Evolutionary conservation across 2,329 filamentous ascomycete genomes (phyloP).

Genomic region (Stemphylium lycopersici): DNA sequence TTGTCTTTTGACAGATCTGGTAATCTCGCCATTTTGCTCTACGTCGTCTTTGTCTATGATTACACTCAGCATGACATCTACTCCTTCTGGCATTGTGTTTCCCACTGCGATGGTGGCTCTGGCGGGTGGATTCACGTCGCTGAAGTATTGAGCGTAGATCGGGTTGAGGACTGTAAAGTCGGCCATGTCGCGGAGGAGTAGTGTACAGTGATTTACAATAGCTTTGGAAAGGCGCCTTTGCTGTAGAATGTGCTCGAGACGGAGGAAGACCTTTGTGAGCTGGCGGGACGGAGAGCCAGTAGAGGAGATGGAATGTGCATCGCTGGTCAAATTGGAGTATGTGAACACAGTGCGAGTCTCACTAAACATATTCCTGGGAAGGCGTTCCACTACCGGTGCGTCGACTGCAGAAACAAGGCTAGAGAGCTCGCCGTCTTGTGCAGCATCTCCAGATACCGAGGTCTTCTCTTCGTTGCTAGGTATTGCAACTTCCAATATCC

Average conservation of each 20-base stretch:
- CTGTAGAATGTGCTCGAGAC: conserved; percentile 37
- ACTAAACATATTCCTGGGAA: conserved; percentile 21
- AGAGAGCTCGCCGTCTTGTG: conserved; percentile 3
- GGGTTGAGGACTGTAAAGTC: conserved; percentile 78
- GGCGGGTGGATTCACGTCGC: conserved; percentile 79
- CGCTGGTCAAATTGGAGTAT: conserved; percentile 45
- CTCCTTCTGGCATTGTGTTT: conserved; percentile 63
- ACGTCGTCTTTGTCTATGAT: conserved; percentile 43
- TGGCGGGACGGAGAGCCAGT: conserved; percentile 33
- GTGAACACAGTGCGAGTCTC: conserved; percentile 56
- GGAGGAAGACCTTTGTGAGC: conserved; percentile 49
- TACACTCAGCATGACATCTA: conserved; percentile 66
- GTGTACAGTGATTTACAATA: conserved; percentile 54
- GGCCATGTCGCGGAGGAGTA: conserved; percentile 79
- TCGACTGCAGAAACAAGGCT: neutral
- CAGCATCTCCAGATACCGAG: conserved; percentile 9
- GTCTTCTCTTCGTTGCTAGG: conserved; percentile 6
- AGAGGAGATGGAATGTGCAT: conserved; percentile 3
- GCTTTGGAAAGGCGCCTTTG: conserved; percentile 31
- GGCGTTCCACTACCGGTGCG: conserved; percentile 6
- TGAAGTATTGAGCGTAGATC: conserved; percentile 77
- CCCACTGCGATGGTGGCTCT: conserved; percentile 84
- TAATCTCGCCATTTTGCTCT: conserved; percentile 28
- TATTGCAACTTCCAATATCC: conserved; percentile 36
- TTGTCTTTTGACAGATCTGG: conserved; percentile 35